These are phyloP conservation scores for Ceratobasidium sp. DNA, from an alignment of 1,284 basidiomycete species.

Conservation along the genomic window DNA sequence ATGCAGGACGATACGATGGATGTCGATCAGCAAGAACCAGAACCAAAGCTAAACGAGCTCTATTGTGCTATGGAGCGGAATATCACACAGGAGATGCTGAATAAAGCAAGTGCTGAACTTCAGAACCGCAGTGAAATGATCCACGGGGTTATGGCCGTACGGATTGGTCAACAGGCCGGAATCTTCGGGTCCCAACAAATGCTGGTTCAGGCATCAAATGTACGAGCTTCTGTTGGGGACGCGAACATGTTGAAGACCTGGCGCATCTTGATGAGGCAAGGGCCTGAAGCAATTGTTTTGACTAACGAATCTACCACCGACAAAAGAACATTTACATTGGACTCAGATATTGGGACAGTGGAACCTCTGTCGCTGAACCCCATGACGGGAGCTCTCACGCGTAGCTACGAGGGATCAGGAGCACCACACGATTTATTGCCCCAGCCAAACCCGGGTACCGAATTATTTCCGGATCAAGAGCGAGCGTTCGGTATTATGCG, in stretches of 20 bases:
- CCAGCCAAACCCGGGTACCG: neutral
- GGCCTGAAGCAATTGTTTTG: neutral
- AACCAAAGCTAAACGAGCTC: too few species aligned
- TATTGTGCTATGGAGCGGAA: neutral
- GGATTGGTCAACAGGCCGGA: neutral
- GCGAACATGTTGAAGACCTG: neutral
- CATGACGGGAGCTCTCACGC: neutral
- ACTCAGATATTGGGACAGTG: neutral
- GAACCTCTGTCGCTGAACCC: neutral
- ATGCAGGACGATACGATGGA: neutral
- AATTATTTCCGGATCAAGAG: slow-evolving; percentile 8
- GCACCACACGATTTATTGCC: neutral
- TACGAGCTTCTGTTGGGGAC: neutral
- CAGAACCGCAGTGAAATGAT: neutral
- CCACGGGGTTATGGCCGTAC: neutral
- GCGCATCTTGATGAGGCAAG: neutral
- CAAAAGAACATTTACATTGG: neutral
- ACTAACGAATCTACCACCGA: neutral
- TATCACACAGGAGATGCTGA: neutral
- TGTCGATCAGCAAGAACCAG: neutral
- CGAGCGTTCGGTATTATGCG: slow-evolving; percentile 26
- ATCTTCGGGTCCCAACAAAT: neutral
- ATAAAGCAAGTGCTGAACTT: neutral
- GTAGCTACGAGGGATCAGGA: neutral
- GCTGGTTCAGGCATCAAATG: neutral